These are phyloP conservation scores for Coemansia sp. DNA, from an alignment of 192 early-diverging fungal species.

Conservation along the genomic window DNA sequence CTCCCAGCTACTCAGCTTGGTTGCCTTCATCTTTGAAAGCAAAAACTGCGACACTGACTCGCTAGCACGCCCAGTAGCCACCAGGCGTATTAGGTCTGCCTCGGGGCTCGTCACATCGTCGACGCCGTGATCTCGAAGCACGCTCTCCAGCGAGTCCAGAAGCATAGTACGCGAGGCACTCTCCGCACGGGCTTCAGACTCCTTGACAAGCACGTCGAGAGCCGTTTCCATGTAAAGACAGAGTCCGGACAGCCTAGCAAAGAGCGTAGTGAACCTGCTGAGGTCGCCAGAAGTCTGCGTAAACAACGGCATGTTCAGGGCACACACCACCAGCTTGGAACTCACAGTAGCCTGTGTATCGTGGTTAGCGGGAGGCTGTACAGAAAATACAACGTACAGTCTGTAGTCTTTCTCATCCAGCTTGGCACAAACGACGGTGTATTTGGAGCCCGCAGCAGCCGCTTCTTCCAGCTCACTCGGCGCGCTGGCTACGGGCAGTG, in stretches of 20 bases:
- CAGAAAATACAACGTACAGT: slow-evolving; percentile 7
- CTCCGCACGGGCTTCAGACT: slow-evolving; percentile 19
- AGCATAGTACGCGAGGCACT: slow-evolving; percentile 30
- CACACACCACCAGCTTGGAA: not conserved
- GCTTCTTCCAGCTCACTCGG: not conserved
- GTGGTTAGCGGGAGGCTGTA: not conserved
- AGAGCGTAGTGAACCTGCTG: slow-evolving; percentile 22
- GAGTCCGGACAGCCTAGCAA: slow-evolving; percentile 32
- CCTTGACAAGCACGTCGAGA: slow-evolving; percentile 16
- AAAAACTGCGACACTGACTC: slow-evolving; percentile 53
- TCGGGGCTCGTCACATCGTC: slow-evolving; percentile 46
- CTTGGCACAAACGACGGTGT: slow-evolving; percentile 10
- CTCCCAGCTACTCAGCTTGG: slow-evolving; percentile 41
- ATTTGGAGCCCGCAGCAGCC: not conserved
- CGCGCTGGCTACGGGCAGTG: slow-evolving; percentile 23
- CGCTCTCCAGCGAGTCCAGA: slow-evolving; percentile 20
- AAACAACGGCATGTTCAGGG: slow-evolving; percentile 28
- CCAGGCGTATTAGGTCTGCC: slow-evolving; percentile 36
- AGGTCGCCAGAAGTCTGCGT: slow-evolving; percentile 20
- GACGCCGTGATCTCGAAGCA: slow-evolving; percentile 47
- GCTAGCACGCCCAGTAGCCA: slow-evolving; percentile 38
- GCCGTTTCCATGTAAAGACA: slow-evolving; percentile 35
- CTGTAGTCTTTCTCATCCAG: slow-evolving; percentile 7
- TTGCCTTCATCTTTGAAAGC: slow-evolving; percentile 37
- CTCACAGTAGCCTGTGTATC: not conserved